Evolutionary conservation across 2,329 filamentous ascomycete genomes (phyloP), one percentile per base, ranked within the genome.

Genomic region (Plectosphaerella plurivora): DNA sequence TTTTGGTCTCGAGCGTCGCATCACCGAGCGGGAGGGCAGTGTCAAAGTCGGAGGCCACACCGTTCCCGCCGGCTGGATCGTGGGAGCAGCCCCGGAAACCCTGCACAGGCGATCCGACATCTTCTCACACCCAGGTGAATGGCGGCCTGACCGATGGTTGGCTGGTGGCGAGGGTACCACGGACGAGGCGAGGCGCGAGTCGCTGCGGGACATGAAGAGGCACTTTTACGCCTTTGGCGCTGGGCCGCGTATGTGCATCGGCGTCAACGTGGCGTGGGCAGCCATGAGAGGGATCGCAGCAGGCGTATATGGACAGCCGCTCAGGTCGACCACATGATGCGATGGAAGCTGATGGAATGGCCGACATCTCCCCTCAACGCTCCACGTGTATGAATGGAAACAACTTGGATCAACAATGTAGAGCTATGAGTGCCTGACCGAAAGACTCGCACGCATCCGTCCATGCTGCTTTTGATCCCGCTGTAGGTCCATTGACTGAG

Each of bases 71-170:
- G 71, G 72, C 5, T 67, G 66, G 0, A 61, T 66, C n/a, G 66
- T 76, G 0, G 72, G 72, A 3, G 69, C 75, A 49, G 74, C 70
- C 44, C 66, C 71, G 0, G 73, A 66, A 50, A 66, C 75, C 2
- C 58, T 70, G 1, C 65, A 68, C 0, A 60, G 63, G 7, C 73
- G 79, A 58, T 61, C 61, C 41, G 53, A 47, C 0, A 57, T 75
- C 3, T 81, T 75, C 57, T 57, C 65, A 0, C 73, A 81, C 51
- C 68, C 71, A 0, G 68, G 77, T 16, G 53, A 57, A 0, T 81
- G 74, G 55, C 64, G 65, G 1, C 76, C 77, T 0, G 76, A 77
- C 47, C 66, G 78, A 4, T 82, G 77, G 76, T 60, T 81, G 8
- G 62, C 60, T 28, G 51, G 59, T 3, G 59, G 63, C 6, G 55